phyloP scores from a whole-genome alignment of 192 early-diverging fungal species.

The Dispira simplex region DNA sequence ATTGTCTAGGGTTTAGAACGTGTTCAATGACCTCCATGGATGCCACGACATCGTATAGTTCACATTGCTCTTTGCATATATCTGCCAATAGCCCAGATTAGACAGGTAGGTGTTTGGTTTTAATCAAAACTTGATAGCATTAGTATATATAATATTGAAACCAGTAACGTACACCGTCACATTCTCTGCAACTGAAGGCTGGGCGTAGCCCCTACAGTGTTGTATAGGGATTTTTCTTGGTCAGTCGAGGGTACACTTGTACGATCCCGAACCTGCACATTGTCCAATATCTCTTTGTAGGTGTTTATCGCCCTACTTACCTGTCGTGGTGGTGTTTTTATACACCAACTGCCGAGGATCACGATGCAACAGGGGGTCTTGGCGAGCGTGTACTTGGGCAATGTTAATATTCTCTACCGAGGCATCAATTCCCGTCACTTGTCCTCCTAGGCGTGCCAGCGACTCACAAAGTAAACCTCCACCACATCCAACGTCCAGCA shows the following conservation, averaged over 20 bases:
- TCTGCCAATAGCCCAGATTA: slow-evolving; percentile 25
- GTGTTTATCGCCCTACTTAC: slow-evolving; percentile 25
- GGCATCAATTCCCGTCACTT: slow-evolving; percentile 73
- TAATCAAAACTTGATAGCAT: background rate
- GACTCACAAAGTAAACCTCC: slow-evolving; percentile 83
- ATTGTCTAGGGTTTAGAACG: slow-evolving; percentile 53
- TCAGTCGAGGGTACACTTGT: background rate
- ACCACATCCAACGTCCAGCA: slow-evolving; percentile 90
- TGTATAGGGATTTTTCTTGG: background rate
- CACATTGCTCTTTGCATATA: slow-evolving; percentile 28
- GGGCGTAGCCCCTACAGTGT: background rate
- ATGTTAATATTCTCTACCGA: slow-evolving; percentile 67
- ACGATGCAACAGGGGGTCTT: slow-evolving; percentile 47
- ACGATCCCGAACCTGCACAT: background rate
- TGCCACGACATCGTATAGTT: slow-evolving; percentile 62
- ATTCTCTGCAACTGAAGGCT: background rate
- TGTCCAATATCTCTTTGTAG: slow-evolving; percentile 13
- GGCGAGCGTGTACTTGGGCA: slow-evolving; percentile 49
- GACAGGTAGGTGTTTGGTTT: background rate
- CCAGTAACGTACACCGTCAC: background rate
- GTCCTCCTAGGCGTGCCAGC: slow-evolving; percentile 57
- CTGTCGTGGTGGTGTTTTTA: slow-evolving; percentile 42
- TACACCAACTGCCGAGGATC: slow-evolving; percentile 34
- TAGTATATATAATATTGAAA: background rate
- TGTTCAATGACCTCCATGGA: slow-evolving; percentile 92